Evolutionary conservation across 163 green algal species (phyloP), one percentile per base, ranked within the genome.

Genomic region (Chlamydomonas reinhardtii): DNA sequence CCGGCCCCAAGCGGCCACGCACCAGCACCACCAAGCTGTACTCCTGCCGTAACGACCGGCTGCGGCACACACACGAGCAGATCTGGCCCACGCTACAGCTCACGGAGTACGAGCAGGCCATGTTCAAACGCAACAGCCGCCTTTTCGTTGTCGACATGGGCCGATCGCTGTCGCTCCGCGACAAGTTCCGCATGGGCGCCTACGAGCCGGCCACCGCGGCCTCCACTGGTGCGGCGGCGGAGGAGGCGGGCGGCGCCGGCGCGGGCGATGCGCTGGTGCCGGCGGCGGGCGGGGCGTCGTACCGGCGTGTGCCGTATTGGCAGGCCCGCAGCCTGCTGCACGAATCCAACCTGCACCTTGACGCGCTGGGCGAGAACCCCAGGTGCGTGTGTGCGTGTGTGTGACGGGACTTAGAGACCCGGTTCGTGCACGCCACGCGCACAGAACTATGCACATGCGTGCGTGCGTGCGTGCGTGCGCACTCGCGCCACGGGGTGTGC

Each of bases 11-110:
- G 54, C 19, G 34, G 12, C 43, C 56, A 12, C 75, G 88, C 29
- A 75, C 74, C 71, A 86, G 72, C 68, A 62, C 71, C 19, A 80
- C 74, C n/a, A 82, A 83, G 31, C 66, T 91, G 14, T 91, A 81
- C 56, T 85, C 83, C 8, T 84, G 73, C 48, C 89, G 84, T 35
- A 92, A 92, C 71, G 75, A 88, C 61, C 80, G 84, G 20, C n/a
- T 92, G 43, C 59, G 89, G 15, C 74, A 77, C 68, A 77, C 73
- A 19, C 89, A 89, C 69, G 89, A 92, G 61, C 89, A 92, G 74
- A 89, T 92, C 31, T 92, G 89, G 89, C 89, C 89, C 24, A 92
- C 89, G 8, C 17, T 89, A 66, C 43, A 83, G 74, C 80, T 92
- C 20, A 87, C 84, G 61, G 84, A 89, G 24, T 62, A 73, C 9